Base-by-base conservation (phyloP, 2,329 filamentous ascomycete species). In the Sporothrix schenckii region DNA sequence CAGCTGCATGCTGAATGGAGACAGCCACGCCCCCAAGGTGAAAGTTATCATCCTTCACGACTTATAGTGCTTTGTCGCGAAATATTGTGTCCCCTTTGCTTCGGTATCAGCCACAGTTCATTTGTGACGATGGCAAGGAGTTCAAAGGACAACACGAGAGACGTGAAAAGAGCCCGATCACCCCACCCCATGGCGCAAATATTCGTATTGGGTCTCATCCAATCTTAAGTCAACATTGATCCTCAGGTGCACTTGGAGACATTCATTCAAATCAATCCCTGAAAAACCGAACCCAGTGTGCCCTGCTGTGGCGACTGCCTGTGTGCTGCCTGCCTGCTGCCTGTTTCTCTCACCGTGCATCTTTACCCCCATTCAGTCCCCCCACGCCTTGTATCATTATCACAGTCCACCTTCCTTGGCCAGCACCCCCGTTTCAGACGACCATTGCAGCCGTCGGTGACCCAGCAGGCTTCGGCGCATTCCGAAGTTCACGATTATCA, bases 291-390 rank as follows among this genome's bases (percentile, higher is more conserved):
- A 60, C 39, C n/a, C 30, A 24, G 53, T n/a, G 7, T 34, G 6
- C 30, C 19, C 10, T 60, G 34, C 10, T 44, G 56, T 61, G 56
- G 56, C 11, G 34, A n/a, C n/a, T 50, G 44, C 24, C 41, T 65
- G 4, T n/a, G 30, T 11, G 11, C 16, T 53, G 27, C 24, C 41
- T 65, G 4, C 30, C 49, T 5, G 11, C 16, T 53, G 27, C 63
- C 63, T 24, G 30, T 53, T 53, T 66, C 49, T 53, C 49, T 24
- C 63, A 66, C 63, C 63, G 63, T 53, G 63, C 30, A 16, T 13
- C 7, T 19, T 21, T 9, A 4, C 63, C 63, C 63, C 63, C 63
- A 34, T 34, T 34, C 7, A 34, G 14, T n/a, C 19, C 49, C 63
- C 63, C 63, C 63, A 52, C 63, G 30, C 49, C 27, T 3, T 24